Conservation (phyloP, 2,329 filamentous ascomycete genomes). For the Cytospora chrysosperma region DNA sequence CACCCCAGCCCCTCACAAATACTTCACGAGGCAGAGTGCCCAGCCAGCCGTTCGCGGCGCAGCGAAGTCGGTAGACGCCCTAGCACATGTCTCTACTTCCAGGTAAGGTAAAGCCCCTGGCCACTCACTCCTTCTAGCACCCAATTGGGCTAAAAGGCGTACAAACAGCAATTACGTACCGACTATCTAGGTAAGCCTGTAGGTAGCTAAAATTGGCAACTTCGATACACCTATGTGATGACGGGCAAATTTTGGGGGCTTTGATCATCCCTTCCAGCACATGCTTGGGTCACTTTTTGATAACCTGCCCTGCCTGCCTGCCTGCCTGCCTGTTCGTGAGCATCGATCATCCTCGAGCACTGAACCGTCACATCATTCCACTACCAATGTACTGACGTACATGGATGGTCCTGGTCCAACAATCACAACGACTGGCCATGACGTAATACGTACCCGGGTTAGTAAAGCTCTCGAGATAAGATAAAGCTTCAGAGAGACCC, state of each 20-base stretch:
- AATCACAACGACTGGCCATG: neutral
- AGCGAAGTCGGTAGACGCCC: constrained; percentile 4
- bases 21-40: neutral
- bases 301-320: no score
- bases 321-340: no score
- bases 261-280: no score
- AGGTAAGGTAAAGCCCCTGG: no score
- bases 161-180: constrained; percentile 9
- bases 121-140: no score
- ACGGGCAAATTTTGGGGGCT: neutral
- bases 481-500: neutral
- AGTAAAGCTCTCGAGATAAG: neutral
- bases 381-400: no score
- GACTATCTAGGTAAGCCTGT: no score
- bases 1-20: neutral
- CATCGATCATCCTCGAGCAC: no score
- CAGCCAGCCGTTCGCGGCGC: neutral
- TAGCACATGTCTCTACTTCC: neutral
- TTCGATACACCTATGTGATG: neutral
- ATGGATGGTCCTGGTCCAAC: no score
- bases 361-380: no score
- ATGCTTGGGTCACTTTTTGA: neutral
- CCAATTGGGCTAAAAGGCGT: neutral
- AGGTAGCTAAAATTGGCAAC: constrained; percentile 4
- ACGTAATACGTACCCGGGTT: neutral